Base-by-base conservation (phyloP, 495 filamentous ascomycete species). In the Penicillium silybi region DNA sequence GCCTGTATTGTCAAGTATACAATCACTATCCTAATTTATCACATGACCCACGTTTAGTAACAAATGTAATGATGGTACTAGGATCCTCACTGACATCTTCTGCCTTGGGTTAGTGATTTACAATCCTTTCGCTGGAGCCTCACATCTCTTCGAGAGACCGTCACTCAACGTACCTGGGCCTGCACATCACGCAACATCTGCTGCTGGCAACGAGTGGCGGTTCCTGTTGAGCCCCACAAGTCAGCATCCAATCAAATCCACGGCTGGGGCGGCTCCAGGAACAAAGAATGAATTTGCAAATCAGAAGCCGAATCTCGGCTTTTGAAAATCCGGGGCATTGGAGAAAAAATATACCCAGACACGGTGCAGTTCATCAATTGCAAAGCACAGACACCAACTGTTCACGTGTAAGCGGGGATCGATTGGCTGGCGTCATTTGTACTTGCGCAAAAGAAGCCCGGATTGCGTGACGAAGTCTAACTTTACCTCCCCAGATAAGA, bases 391-490 rank as follows among this genome's bases (percentile, higher is more conserved):
- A 32, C 8, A 3, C 29, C 9, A 10, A 32, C 4, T 32, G 3
- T 20, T 32, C 40, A 25, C 18, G 16, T 17, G 26, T 45, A 41
- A 46, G 29, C 16, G 26, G 8, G 10, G 5, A n/a, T 17, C 35
- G 11, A 52, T 47, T 52, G 48, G 48, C 17, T 26, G 17, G 9
- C 39, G 27, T 44, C 9, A 27, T 26, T 16, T 40, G 17, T 20
- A 40, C 40, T 64, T 56, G 52, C 61, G 49, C 46, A 41, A 62
- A 44, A 56, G 17, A 38, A 49, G 42, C 16, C 35, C 11, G 35
- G 55, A 64, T 64, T 58, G 61, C 61, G 61, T 64, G 61, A 61
- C 53, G 44, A 46, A 43, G 17, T 34, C 54, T 45, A 56, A 44
- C 45, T 20, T 45, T 29, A 43, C 19, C 46, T 56, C 49, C 26